Percentiles rank a stretch among this genome's conserved stretches.
phyloP scores from a whole-genome alignment of 495 filamentous ascomycete species.

The Xylaria palmicola region DNA sequence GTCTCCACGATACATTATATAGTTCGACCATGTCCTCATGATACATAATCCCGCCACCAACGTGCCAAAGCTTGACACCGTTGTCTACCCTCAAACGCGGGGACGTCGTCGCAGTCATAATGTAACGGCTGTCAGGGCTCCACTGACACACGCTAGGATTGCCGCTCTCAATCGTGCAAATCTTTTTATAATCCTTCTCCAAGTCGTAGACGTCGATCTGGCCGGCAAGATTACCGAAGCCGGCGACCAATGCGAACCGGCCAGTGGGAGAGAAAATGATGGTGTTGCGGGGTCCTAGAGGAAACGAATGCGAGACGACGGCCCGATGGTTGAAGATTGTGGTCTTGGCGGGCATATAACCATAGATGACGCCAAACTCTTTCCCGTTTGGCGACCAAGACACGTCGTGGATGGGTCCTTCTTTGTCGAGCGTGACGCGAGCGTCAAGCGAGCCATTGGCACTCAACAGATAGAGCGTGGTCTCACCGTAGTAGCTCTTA shows the following conservation, averaged over 20 bases:
- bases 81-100: constrained; percentile 95
- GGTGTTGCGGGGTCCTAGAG: constrained; percentile 86
- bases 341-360: constrained; percentile 96
- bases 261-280: constrained; percentile 93
- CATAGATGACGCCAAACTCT: constrained; percentile 96
- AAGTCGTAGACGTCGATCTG: constrained; percentile 98
- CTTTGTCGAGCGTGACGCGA: constrained; percentile 89
- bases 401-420: constrained; percentile 97
- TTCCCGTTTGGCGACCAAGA: constrained; percentile 96
- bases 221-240: constrained; percentile 94
- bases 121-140: constrained; percentile 92
- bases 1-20: constrained; percentile 90
- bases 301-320: constrained; percentile 75
- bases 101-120: constrained; percentile 94
- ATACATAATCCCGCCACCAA: constrained; percentile 87
- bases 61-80: constrained; percentile 92
- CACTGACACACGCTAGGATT: constrained; percentile 94
- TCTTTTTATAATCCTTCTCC: constrained; percentile 84
- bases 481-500: constrained; percentile 99
- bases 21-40: constrained; percentile 91
- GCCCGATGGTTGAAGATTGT: constrained; percentile 92
- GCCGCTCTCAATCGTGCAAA: constrained; percentile 91
- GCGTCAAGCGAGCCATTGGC: constrained; percentile 91
- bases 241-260: constrained; percentile 88
- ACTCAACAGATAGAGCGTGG: constrained; percentile 92